Evolutionary conservation across 495 filamentous ascomycete genomes (phyloP), one percentile per base, ranked within the genome.

Genomic region (Beverwykella pulmonaria): DNA sequence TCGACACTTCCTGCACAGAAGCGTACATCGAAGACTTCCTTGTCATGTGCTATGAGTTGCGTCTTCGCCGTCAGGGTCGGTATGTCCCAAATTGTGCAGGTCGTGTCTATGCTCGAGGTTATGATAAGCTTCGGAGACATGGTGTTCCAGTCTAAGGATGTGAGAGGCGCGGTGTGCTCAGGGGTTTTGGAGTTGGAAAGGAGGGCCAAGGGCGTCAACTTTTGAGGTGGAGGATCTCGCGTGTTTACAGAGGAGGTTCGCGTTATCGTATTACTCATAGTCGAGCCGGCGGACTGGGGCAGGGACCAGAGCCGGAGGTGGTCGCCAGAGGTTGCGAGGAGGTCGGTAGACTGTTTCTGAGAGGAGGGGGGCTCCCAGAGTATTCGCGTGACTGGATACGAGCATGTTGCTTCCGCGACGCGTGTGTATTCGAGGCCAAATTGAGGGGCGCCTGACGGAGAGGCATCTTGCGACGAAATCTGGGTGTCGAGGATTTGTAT

Each of bases 41-140:
- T 98, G 78, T 99, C 94, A 72, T 99, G 94, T 25, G 94, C 94
- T 76, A 99, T 99, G 15, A 99, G 79, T 76, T 99, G 94, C 1
- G 94, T 99, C 77, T 99, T 99, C 15, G 94, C 94, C 0, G 94
- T 99, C 65, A 99, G 79, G 2, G 94, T 97, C 1, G 94, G 94
- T 29, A 99, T 99, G 72, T 99, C 94, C 94, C 94, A 99, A 61
- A 99, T 98, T n/a, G 94, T 99, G 78, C 94, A 99, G 1, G 94
- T 99, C 0, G 94, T 99, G 75, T 99, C 94, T 66, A 99, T 99
- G 75, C 93, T 97, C 2, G 91, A 96, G 0, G 94, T 99, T 65
- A 99, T 99, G 71, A 99, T 99, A 41, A 98, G 79, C 74, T 92
- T 96, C 3, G 94, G 94, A 5, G 91, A 94, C 47, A 98, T 87